A percentile compares a stretch with the other conserved stretches of the same genome.
Evolutionary conservation across 148 eudicot species (phyloP).

Genomic region (Simmondsia chinensis): DNA sequence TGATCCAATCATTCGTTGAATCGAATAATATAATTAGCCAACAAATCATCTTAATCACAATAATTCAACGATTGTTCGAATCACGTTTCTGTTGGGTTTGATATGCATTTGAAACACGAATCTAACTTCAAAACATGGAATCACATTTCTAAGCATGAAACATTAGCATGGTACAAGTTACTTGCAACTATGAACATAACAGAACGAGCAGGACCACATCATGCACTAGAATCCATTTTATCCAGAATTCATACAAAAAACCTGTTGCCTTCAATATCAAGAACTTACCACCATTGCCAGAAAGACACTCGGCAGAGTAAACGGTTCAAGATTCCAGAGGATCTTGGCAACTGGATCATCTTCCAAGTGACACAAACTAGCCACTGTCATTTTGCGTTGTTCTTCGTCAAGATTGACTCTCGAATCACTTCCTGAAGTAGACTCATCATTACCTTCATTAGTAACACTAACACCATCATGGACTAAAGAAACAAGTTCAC

Average conservation of each 20-base stretch:
- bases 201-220: no score
- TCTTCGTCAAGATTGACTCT: constrained; percentile 18
- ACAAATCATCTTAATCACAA: no score
- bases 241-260: background rate
- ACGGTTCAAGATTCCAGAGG: constrained; percentile 63
- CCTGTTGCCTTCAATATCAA: constrained; percentile 1
- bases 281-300: constrained; percentile 79
- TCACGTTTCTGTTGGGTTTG: no score
- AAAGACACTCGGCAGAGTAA: constrained; percentile 45
- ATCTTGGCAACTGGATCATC: constrained; percentile 72
- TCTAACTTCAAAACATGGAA: no score
- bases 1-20: no score
- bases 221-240: background rate
- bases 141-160: no score
- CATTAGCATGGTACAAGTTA: no score
- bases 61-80: no score
- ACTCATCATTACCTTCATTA: constrained; percentile 18
- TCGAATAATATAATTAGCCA: no score
- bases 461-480: constrained; percentile 48
- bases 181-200: no score
- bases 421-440: constrained; percentile 13
- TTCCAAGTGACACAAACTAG: constrained; percentile 25
- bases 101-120: no score
- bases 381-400: constrained; percentile 9
- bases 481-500: constrained; percentile 61